Evolutionary conservation across 2,329 filamentous ascomycete species (phyloP).

Genomic region (Aspergillus tubingensis): DNA sequence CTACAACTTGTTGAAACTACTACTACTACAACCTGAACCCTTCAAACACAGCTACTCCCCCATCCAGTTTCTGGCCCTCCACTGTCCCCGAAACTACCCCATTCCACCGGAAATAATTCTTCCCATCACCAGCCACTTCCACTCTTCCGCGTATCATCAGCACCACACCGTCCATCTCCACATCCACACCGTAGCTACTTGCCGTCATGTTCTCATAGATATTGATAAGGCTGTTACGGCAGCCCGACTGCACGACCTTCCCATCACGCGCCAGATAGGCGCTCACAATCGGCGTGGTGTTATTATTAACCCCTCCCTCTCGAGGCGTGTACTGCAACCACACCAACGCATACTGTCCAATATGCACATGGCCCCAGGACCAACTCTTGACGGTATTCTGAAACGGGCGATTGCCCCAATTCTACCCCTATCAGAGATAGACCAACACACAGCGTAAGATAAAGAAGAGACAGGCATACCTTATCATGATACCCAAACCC

Average conservation of each 20-base stretch:
- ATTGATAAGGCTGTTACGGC: constrained; percentile 18
- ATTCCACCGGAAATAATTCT: constrained; percentile 26
- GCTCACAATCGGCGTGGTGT: constrained; percentile 22
- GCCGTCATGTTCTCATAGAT: constrained; percentile 10
- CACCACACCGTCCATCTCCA: constrained; percentile 10
- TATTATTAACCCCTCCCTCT: constrained; percentile 14
- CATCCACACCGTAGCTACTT: constrained; percentile 18
- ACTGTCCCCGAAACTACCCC: constrained; percentile 20
- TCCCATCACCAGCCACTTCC: constrained; percentile 16
- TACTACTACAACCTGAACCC: constrained; percentile 20
- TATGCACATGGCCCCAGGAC: constrained; percentile 50
- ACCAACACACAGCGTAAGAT: background rate
- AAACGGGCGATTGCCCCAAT: constrained; percentile 47
- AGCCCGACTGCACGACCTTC: constrained; percentile 29
- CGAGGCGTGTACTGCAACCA: constrained; percentile 44
- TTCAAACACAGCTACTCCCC: constrained; percentile 29
- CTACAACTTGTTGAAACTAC: background rate
- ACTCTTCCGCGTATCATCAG: constrained; percentile 17
- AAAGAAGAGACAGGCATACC: no score
- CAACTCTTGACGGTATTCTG: constrained; percentile 14
- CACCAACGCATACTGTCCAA: constrained; percentile 48
- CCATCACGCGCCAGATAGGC: constrained; percentile 37
- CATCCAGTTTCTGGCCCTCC: background rate
- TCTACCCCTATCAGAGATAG: constrained; percentile 28
- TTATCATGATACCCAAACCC: constrained; percentile 52